Conservation (phyloP, 164 flowering plant genomes). For the Saururus chinensis region DNA sequence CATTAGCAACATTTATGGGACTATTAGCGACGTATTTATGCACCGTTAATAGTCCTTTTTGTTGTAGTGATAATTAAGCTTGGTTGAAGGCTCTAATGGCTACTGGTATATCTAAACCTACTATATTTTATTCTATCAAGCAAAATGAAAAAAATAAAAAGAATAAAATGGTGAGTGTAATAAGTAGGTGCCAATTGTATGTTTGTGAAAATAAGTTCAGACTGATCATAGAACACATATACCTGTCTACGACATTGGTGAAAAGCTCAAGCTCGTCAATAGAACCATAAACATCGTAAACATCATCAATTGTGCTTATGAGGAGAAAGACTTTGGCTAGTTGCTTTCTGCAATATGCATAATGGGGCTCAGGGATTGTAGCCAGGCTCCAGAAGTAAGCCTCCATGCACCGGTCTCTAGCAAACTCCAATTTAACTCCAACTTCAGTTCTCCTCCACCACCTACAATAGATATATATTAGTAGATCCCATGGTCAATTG, state of each 20-base stretch:
- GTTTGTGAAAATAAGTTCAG: not conserved
- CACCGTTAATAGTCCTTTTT: no score
- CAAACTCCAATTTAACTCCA: conserved; percentile 18
- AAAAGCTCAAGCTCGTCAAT: conserved; percentile 31
- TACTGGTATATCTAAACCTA: no score
- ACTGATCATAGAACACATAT: not conserved
- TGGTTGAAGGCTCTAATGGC: no score
- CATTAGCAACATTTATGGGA: no score
- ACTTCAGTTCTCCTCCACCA: conserved; percentile 18
- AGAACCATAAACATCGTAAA: conserved; percentile 36
- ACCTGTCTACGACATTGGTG: conserved; percentile 33
- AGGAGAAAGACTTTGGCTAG: conserved; percentile 20
- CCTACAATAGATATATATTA: not conserved
- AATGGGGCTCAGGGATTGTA: conserved; percentile 20
- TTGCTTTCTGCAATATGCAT: conserved; percentile 12
- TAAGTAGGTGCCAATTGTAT: not conserved
- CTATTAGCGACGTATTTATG: no score
- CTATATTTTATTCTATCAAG: no score
- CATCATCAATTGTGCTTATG: conserved; percentile 26
- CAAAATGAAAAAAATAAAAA: no score
- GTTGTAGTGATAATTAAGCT: no score
- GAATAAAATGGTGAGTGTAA: not conserved
- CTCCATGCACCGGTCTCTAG: conserved; percentile 34
- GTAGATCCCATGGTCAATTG: no score
- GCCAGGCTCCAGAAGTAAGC: conserved; percentile 25